Evolutionary conservation across 768 basidiomycete genomes (phyloP).

Genomic region (Termitomyces titanicus): DNA sequence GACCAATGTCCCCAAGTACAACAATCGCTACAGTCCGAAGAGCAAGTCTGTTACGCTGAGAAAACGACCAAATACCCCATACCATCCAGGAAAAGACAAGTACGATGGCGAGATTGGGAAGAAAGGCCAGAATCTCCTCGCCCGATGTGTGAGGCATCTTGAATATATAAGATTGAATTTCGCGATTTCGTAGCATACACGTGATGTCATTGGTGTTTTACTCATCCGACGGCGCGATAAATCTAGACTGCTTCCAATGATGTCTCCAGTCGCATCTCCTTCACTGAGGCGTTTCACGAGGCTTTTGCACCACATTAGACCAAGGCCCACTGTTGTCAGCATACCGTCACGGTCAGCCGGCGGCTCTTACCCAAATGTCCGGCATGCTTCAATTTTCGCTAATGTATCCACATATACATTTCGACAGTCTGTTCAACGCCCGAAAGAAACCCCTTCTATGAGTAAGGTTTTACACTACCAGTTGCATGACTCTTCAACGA

Average conservation of each 20-base stretch:
- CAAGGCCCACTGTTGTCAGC: background rate
- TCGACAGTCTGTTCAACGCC: slow-evolving; percentile 13
- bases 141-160: slow-evolving; percentile 6
- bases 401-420: slow-evolving; percentile 19
- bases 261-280: slow-evolving; percentile 12
- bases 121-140: slow-evolving; percentile 1
- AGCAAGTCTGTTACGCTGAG: slow-evolving; percentile 35
- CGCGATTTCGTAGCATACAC: slow-evolving; percentile 3
- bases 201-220: slow-evolving; percentile 16
- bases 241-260: slow-evolving; percentile 1
- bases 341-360: background rate
- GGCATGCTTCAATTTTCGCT: slow-evolving; percentile 21
- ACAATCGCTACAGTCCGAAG: slow-evolving; percentile 80
- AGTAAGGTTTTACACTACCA: slow-evolving; percentile 22
- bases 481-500: background rate
- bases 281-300: slow-evolving; percentile 13
- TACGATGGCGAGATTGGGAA: slow-evolving; percentile 3
- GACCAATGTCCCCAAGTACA: slow-evolving; percentile 93
- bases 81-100: slow-evolving; percentile 21
- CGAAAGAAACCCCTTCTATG: slow-evolving; percentile 21
- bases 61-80: slow-evolving; percentile 30
- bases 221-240: slow-evolving; percentile 1
- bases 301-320: slow-evolving; percentile 3
- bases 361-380: slow-evolving; percentile 10
- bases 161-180: background rate